Evolutionary conservation across 176 grass and related monocot species (phyloP).

Genomic region (Carex kokanica): DNA sequence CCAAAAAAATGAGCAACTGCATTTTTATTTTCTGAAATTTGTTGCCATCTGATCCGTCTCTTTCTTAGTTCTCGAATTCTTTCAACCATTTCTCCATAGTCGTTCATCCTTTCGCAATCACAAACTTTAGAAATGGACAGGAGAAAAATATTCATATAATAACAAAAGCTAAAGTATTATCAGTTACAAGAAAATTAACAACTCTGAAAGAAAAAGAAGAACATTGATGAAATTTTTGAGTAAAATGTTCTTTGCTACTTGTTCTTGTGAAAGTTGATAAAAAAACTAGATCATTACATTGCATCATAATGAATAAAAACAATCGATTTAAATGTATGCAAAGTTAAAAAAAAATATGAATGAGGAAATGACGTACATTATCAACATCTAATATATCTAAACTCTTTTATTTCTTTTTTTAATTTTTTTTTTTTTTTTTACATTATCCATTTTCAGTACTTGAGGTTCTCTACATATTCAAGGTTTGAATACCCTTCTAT

Average conservation of each 20-base stretch:
- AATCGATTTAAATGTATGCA: neutral
- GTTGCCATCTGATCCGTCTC: conserved; percentile 13
- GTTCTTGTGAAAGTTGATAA: neutral
- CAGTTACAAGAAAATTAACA: too few species aligned
- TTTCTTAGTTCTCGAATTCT: conserved; percentile 8
- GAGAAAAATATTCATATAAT: neutral
- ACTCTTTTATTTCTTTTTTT: neutral
- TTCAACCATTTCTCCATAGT: neutral
- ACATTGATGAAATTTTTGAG: too few species aligned
- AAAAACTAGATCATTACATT: neutral
- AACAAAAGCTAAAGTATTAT: neutral
- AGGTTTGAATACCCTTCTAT: neutral
- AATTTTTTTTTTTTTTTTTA: neutral
- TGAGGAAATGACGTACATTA: neutral
- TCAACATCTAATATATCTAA: conserved; percentile 7
- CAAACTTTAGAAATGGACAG: neutral
- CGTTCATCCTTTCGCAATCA: neutral
- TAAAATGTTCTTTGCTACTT: neutral
- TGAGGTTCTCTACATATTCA: neutral
- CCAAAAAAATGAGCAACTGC: neutral
- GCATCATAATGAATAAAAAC: neutral
- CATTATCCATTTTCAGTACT: neutral
- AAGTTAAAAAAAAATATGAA: neutral
- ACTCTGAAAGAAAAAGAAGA: too few species aligned
- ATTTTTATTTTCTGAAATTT: neutral